Conservation (phyloP, 257 asterid species). For the Solanum dulcamara region DNA sequence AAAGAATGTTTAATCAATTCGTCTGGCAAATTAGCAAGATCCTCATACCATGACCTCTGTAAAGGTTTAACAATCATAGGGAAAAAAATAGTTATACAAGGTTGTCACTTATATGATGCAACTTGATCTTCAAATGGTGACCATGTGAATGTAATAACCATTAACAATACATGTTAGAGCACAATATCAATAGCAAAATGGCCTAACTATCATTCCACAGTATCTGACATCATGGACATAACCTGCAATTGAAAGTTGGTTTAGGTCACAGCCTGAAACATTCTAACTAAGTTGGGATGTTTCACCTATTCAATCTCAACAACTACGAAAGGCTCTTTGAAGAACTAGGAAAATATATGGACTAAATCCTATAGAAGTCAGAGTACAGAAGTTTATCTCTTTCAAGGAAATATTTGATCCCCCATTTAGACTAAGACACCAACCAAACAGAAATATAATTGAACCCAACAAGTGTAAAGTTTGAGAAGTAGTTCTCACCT, state of each 20-base stretch:
- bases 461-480: neutral
- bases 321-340: neutral
- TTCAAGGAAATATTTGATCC: neutral
- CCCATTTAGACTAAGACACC: neutral
- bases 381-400: neutral
- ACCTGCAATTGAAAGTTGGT: neutral
- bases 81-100: neutral
- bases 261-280: neutral
- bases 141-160: neutral
- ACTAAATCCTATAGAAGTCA: neutral
- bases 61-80: conserved; percentile 5
- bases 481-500: conserved; percentile 29
- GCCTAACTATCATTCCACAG: neutral
- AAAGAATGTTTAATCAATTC: conserved; percentile 28
- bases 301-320: neutral
- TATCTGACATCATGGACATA: neutral
- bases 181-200: neutral
- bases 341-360: neutral
- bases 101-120: neutral
- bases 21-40: conserved; percentile 26
- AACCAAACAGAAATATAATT: neutral
- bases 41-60: conserved; percentile 36
- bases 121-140: neutral
- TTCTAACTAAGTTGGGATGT: neutral
- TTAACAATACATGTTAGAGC: neutral